A percentile compares a stretch with the other conserved stretches of the same genome.
Conservation (phyloP, 352 stramenopile genomes). For the Pythium brassicae region DNA sequence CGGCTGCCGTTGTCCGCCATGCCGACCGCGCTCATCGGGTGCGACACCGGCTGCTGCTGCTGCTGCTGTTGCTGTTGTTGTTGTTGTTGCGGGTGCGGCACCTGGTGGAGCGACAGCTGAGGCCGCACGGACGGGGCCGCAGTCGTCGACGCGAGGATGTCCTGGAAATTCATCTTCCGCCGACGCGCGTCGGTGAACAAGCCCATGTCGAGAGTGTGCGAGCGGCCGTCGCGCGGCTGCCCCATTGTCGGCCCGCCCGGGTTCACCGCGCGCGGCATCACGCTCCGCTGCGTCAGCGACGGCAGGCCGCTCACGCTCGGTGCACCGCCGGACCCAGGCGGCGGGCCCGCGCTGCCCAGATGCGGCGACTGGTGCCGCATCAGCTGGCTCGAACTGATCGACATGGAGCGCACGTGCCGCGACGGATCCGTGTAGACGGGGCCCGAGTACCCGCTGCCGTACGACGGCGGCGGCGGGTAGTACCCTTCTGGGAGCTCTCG, state of each 20-base stretch:
- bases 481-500: conserved; percentile 33
- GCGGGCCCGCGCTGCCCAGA: conserved; percentile 10
- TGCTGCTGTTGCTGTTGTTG: too few species aligned
- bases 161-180: conserved; percentile 87
- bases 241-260: conserved; percentile 50
- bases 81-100: neutral
- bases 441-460: conserved; percentile 13
- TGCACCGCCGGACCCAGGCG: conserved; percentile 16
- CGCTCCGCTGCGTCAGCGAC: conserved; percentile 49
- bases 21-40: conserved; percentile 5
- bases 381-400: conserved; percentile 50
- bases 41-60: conserved; percentile 10
- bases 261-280: conserved; percentile 19
- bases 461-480: conserved; percentile 17
- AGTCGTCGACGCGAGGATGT: conserved; percentile 68
- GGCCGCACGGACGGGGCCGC: neutral
- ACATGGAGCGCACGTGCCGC: conserved; percentile 54
- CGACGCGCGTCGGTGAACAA: conserved; percentile 71
- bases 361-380: conserved; percentile 23
- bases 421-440: conserved; percentile 19
- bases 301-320: conserved; percentile 33
- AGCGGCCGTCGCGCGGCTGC: conserved; percentile 71
- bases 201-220: conserved; percentile 83
- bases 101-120: neutral
- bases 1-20: conserved; percentile 7